Evolutionary conservation across 2,329 filamentous ascomycete species (phyloP).

Genomic region (Pestalotiopsis sp.): DNA sequence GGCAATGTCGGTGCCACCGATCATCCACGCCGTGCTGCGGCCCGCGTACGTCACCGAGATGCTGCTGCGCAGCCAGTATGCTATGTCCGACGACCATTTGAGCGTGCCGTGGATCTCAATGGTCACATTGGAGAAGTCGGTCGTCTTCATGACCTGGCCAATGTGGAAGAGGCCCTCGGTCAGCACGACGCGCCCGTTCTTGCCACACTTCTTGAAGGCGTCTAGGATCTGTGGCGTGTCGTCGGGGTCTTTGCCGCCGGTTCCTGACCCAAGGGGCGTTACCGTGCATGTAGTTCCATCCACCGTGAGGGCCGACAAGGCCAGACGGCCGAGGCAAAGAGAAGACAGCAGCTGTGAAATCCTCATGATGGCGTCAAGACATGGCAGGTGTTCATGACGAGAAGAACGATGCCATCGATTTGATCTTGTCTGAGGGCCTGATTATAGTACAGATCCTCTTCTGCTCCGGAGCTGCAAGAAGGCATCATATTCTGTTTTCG

Average conservation of each 20-base stretch:
- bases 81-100: slow-evolving; percentile 39
- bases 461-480: background rate
- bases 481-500: background rate
- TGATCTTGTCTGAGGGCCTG: too few relatives aligned
- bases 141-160: slow-evolving; percentile 51
- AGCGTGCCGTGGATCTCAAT: slow-evolving; percentile 51
- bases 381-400: background rate
- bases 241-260: slow-evolving; percentile 33
- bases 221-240: slow-evolving; percentile 53
- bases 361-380: background rate
- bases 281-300: slow-evolving; percentile 27
- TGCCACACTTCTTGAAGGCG: slow-evolving; percentile 51
- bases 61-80: slow-evolving; percentile 52
- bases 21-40: slow-evolving; percentile 49
- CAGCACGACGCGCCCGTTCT: slow-evolving; percentile 53
- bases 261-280: slow-evolving; percentile 23
- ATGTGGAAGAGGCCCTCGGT: slow-evolving; percentile 50
- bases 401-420: background rate
- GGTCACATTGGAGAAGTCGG: slow-evolving; percentile 45
- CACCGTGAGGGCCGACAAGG: background rate
- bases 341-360: background rate
- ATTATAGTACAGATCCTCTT: background rate
- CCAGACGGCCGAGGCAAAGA: background rate
- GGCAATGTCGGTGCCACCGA: slow-evolving; percentile 51
- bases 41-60: slow-evolving; percentile 51